These are phyloP conservation scores for Aureoboletus auriporus DNA, from an alignment of 768 basidiomycete genomes.

Conservation along the genomic window DNA sequence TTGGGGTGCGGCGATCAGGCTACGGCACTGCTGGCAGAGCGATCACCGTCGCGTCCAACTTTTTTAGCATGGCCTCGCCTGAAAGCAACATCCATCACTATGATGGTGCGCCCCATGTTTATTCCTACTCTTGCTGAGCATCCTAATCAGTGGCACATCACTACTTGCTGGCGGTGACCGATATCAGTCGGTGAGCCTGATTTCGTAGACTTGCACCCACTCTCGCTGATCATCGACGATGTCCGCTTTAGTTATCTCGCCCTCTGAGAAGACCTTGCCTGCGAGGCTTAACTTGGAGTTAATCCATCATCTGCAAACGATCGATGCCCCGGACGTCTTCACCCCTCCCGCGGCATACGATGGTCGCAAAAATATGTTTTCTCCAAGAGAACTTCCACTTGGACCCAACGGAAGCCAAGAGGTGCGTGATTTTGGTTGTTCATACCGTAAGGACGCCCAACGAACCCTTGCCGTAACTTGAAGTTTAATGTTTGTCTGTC, in stretches of 20 bases:
- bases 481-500: conserved; percentile 62
- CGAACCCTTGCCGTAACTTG: conserved; percentile 4
- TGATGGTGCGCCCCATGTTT: conserved; percentile 56
- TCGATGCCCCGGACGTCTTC: conserved; percentile 59
- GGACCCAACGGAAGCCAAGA: conserved; percentile 47
- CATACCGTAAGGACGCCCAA: not conserved
- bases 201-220: not conserved
- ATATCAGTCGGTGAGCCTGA: conserved; percentile 19
- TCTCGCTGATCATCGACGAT: conserved; percentile 11
- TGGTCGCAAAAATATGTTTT: conserved; percentile 75
- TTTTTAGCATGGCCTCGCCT: conserved; percentile 60
- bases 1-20: conserved; percentile 67
- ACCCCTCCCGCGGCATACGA: conserved; percentile 74
- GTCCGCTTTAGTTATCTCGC: conserved; percentile 48
- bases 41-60: conserved; percentile 50
- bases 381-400: conserved; percentile 58
- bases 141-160: conserved; percentile 19
- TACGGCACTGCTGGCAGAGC: conserved; percentile 55
- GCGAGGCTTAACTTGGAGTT: conserved; percentile 67
- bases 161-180: not conserved
- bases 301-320: conserved; percentile 57
- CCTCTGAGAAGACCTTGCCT: conserved; percentile 67
- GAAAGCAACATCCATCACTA: conserved; percentile 70
- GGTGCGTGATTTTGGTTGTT: conserved; percentile 31
- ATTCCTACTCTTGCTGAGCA: not conserved